Evolutionary conservation across 2,329 filamentous ascomycete genomes (phyloP).

Genomic region (Chaetomiaceae sp.): DNA sequence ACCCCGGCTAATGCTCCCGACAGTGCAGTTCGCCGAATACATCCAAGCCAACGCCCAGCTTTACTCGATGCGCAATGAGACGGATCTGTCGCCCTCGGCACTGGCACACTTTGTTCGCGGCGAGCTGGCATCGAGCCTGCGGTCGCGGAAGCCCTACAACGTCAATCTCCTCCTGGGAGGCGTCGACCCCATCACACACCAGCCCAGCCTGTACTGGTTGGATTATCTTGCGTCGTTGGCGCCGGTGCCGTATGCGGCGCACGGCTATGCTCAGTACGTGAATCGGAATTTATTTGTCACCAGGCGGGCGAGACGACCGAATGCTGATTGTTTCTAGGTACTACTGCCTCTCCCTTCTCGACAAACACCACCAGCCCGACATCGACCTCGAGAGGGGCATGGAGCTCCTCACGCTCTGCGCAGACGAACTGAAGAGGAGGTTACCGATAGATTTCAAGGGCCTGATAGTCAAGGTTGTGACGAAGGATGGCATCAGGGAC

Average conservation of each 20-base stretch:
- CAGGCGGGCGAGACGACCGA: not conserved
- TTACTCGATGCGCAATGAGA: slow-evolving; percentile 97
- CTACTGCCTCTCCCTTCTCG: slow-evolving; percentile 95
- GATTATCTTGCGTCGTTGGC: slow-evolving; percentile 92
- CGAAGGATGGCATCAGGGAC: slow-evolving; percentile 85
- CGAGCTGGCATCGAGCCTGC: slow-evolving; percentile 84
- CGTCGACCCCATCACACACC: slow-evolving; percentile 83
- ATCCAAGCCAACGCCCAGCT: slow-evolving; percentile 98
- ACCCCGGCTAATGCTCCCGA: slow-evolving; percentile 8
- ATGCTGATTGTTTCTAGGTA: slow-evolving; percentile 55
- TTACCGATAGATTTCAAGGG: slow-evolving; percentile 99
- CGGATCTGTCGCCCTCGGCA: slow-evolving; percentile 82
- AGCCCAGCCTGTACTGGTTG: slow-evolving; percentile 93
- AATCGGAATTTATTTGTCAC: not conserved
- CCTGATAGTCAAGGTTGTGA: slow-evolving; percentile 88
- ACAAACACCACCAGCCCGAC: slow-evolving; percentile 97
- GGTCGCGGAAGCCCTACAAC: slow-evolving; percentile 90
- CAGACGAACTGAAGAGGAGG: slow-evolving; percentile 92
- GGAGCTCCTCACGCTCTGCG: slow-evolving; percentile 91
- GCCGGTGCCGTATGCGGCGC: slow-evolving; percentile 87
- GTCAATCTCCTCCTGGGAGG: slow-evolving; percentile 95
- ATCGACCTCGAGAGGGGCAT: slow-evolving; percentile 85
- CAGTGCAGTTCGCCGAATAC: slow-evolving; percentile 98
- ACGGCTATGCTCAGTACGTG: slow-evolving; percentile 93
- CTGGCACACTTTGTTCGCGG: slow-evolving; percentile 90